phyloP scores from a whole-genome alignment of 768 basidiomycete species.

The Boletus reticuloceps region DNA sequence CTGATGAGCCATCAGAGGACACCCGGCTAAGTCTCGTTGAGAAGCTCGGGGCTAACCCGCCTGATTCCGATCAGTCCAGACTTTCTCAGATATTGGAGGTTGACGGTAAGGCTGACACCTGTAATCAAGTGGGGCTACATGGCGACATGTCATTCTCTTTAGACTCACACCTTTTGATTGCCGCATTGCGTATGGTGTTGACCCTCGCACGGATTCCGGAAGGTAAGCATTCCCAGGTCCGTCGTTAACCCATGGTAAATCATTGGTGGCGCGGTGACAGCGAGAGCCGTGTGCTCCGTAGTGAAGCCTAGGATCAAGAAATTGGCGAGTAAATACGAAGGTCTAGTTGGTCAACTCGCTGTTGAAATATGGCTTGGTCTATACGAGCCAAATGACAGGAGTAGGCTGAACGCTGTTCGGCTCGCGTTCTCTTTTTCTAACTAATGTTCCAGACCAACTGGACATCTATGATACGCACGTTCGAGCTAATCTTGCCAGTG shows the following conservation, averaged over 20 bases:
- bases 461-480: conserved; percentile 4
- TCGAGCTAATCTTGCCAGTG: conserved; percentile 18
- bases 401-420: background rate
- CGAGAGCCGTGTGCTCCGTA: background rate
- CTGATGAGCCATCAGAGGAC: conserved; percentile 6
- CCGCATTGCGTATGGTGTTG: conserved; percentile 19
- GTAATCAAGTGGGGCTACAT: background rate
- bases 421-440: background rate
- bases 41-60: conserved; percentile 1
- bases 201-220: conserved; percentile 15
- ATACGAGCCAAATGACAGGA: background rate
- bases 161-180: conserved; percentile 11
- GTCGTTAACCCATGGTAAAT: no score
- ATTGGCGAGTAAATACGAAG: conserved; percentile 7
- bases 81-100: conserved; percentile 16
- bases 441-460: conserved; percentile 3
- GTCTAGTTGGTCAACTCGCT: conserved; percentile 18
- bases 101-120: conserved; percentile 3
- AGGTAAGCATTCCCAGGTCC: conserved; percentile 4
- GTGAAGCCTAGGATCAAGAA: conserved; percentile 16
- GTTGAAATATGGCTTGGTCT: conserved; percentile 19
- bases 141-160: background rate
- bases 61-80: background rate
- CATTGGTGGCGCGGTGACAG: background rate
- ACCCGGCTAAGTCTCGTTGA: conserved; percentile 3